A percentile compares a stretch with the other conserved stretches of the same genome.
Conservation (phyloP, 148 eudicot species). For the Pouteria glomerata region DNA sequence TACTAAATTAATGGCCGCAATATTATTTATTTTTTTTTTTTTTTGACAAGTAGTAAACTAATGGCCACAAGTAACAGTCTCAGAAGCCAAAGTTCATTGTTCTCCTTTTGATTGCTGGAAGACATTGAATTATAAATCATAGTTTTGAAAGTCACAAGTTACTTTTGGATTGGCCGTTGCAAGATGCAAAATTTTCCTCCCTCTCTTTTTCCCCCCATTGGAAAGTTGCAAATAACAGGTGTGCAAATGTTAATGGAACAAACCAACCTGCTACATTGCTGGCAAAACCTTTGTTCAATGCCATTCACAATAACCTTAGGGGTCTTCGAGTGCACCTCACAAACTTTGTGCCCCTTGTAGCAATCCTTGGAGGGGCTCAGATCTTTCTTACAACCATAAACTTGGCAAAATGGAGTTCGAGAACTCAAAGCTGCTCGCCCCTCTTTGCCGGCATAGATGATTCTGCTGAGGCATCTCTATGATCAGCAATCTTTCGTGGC, state of each 20-base stretch:
- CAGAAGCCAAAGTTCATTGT: not conserved
- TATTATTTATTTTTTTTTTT: too few species aligned
- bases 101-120: not conserved
- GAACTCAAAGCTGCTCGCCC: conserved; percentile 31
- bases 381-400: conserved; percentile 70
- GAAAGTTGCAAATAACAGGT: not conserved
- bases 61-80: not conserved
- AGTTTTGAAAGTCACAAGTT: not conserved
- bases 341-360: conserved; percentile 84
- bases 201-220: not conserved
- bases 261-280: conserved; percentile 95
- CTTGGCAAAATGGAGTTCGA: conserved; percentile 56
- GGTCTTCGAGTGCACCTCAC: conserved; percentile 82
- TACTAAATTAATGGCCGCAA: not conserved
- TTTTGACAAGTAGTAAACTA: too few species aligned
- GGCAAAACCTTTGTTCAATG: conserved; percentile 86
- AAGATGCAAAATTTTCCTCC: not conserved
- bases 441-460: conserved; percentile 40
- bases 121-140: not conserved
- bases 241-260: conserved; percentile 2
- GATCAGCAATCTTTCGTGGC: conserved; percentile 45
- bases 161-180: not conserved
- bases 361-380: conserved; percentile 69
- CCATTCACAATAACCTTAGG: conserved; percentile 79
- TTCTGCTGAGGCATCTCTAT: conserved; percentile 27